Percentiles rank a stretch among this genome's conserved stretches.
phyloP scores from a whole-genome alignment of 225 moss, liverwort and hornwort species.

The Neckera pumila region DNA sequence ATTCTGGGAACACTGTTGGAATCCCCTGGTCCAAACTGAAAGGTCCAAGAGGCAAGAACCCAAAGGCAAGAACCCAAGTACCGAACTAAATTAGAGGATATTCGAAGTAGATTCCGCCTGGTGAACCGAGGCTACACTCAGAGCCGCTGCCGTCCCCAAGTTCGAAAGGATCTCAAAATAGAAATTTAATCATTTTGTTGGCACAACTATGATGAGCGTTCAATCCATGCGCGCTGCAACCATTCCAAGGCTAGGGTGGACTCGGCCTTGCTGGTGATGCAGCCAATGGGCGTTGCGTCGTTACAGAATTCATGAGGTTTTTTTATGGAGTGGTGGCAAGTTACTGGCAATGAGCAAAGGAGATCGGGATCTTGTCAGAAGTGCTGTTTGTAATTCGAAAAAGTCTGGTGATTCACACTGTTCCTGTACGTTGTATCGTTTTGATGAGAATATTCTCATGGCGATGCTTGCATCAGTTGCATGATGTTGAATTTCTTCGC shows the following conservation, averaged over 20 bases:
- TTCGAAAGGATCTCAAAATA: not conserved
- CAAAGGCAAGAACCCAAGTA: not conserved
- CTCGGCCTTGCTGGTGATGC: not conserved
- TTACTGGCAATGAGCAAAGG: not conserved
- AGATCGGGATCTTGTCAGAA: not conserved
- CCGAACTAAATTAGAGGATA: not conserved
- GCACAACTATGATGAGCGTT: not conserved
- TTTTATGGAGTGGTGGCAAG: not conserved
- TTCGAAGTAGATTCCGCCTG: not conserved
- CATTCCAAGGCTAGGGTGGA: not conserved
- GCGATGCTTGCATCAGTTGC: not conserved
- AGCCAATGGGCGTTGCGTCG: not conserved
- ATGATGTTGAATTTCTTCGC: not conserved
- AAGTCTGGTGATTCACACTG: not conserved
- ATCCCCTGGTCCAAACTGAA: not conserved
- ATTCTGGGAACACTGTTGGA: not conserved
- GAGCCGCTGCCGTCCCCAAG: not conserved
- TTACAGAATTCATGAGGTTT: not conserved
- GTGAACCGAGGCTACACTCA: not conserved
- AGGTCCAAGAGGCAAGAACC: not conserved
- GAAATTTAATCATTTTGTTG: not conserved
- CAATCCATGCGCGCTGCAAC: not conserved
- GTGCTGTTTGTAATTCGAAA: not conserved
- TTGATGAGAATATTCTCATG: not conserved
- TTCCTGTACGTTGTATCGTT: not conserved